Base-by-base conservation (phyloP, 176 grass and related monocot species). In the Cenchrus americanus region DNA sequence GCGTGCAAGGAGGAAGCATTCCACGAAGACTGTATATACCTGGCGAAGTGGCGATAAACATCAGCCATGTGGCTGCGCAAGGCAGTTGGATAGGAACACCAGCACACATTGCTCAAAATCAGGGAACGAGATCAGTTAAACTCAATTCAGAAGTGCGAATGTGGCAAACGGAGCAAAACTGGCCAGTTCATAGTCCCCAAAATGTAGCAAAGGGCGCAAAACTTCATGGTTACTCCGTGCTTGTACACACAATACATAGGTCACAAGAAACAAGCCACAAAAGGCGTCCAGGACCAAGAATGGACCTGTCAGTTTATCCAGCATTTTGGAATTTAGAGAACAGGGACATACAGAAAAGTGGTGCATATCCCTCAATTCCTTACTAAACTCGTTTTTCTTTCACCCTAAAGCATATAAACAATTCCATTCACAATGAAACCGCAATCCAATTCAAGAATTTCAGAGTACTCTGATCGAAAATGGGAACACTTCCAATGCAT, bases 1-100 rank as follows among this genome's bases (percentile, higher is more conserved):
- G 73, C 62, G 84, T 83, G 88, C 83, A 67, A 68, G 79, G 60
- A 78, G 60, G 27, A 42, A 82, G 54, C 64, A 43, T 68, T 32
- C 42, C 26, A 75, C 74, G 78, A 69, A 59, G 44, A 57, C 6
- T 58, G 55, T 0, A 55, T 58, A 21, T 10, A 70, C 44, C 18
- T 12, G 46, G 30, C 62, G 73, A 22, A 44, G 75, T 47, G 49
- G 19, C 34, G 2, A 37, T 37, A 37, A 37, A 37, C 34, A 58
- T 58, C 77, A 52, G 30, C 59, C 77, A 47, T 14, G 22, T 14
- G 40, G 65, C 30, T 86, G 26, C 8, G n/a, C 42, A 61, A 32
- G 54, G 8, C n/a, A 69, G 23, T 54, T 9, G 70, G 77, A 76
- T 86, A 58, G 55, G 51, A 69, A 30, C 47, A 71, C 13, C 66